Base-by-base conservation (phyloP, 768 basidiomycete genomes). In the Psilocybe subaeruginosa region DNA sequence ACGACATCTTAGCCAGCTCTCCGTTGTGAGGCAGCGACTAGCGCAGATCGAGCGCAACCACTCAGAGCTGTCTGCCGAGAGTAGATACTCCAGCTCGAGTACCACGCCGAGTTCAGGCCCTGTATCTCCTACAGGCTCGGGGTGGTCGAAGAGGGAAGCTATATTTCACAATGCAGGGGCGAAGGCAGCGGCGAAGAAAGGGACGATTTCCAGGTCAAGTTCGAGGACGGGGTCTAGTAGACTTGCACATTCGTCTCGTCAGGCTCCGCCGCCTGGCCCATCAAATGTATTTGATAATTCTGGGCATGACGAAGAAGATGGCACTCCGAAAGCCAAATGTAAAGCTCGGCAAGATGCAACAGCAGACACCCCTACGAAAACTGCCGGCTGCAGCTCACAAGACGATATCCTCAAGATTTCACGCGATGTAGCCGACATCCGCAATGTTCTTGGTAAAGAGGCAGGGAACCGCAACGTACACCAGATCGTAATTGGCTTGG, bases 1-100 rank as follows among this genome's bases (percentile, higher is more conserved):
- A 47, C 74, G 81, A 29, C 85, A 89, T 59, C 78, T 91, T 14
- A 82, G 80, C 60, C 79, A 80, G 57, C 72, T 84, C 41, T 90
- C 88, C 6, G 82, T 90, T 23, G 90, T 91, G 49, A 84, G 82
- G 61, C 83, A 87, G 63, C 85, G 89, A 37, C 78, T 89, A 12
- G 85, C 85, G 8, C 82, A 89, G 65, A 82, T 90, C 9, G 81
- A 88, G 66, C 67, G 70, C 30, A 73, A 61, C 29, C 73, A 76
- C 37, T 71, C 71, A 31, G 62, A 68, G 47, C 30, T 69, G 16
- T 70, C 70, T 23, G 47, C 60, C 0, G 63, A 66, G 66, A 69
- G 64, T 17, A 56, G 57, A 16, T 56, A 56, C 11, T 43, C 41
- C 41, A 43, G 41, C 14, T 12, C 41, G 11, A n/a, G 48, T 59